These are phyloP conservation scores for Coelastrella sp. DNA, from an alignment of 139 green algal genomes.

Conservation along the genomic window DNA sequence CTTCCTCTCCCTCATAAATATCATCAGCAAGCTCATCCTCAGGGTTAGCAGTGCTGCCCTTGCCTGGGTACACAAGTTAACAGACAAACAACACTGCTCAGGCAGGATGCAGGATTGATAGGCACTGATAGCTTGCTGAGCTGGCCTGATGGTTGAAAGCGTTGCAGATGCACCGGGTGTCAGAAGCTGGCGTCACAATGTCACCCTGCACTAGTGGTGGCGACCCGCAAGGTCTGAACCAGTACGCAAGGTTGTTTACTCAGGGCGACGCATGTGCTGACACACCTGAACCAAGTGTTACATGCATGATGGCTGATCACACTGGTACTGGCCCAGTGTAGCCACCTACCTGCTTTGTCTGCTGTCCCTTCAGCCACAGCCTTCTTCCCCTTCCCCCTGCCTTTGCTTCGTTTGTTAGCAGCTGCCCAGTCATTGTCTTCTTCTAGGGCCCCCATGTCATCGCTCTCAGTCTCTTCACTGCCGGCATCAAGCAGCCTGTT, in stretches of 20 bases:
- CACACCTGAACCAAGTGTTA: no score
- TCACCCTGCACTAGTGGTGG: no score
- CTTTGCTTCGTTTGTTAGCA: not conserved
- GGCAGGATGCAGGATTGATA: no score
- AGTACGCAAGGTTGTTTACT: no score
- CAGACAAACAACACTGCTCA: no score
- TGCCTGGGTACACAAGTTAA: not conserved
- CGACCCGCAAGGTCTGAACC: no score
- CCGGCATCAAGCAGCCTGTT: not conserved
- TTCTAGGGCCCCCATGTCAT: not conserved
- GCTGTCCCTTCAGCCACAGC: not conserved
- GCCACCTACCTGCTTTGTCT: not conserved
- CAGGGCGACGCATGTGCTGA: no score
- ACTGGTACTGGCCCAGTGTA: not conserved
- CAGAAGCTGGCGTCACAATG: no score
- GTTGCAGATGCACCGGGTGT: no score
- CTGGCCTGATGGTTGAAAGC: no score
- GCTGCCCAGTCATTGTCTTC: not conserved
- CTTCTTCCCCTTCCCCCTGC: not conserved
- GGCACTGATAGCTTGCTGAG: no score
- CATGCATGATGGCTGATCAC: no score
- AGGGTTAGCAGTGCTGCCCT: not conserved
- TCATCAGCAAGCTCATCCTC: slow-evolving; percentile 51
- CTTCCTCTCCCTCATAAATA: slow-evolving; percentile 50
- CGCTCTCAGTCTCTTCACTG: not conserved